A percentile compares a stretch with the other conserved stretches of the same genome.
phyloP scores from a whole-genome alignment of 129 eudicot genomes.

The Glebionis coronaria region DNA sequence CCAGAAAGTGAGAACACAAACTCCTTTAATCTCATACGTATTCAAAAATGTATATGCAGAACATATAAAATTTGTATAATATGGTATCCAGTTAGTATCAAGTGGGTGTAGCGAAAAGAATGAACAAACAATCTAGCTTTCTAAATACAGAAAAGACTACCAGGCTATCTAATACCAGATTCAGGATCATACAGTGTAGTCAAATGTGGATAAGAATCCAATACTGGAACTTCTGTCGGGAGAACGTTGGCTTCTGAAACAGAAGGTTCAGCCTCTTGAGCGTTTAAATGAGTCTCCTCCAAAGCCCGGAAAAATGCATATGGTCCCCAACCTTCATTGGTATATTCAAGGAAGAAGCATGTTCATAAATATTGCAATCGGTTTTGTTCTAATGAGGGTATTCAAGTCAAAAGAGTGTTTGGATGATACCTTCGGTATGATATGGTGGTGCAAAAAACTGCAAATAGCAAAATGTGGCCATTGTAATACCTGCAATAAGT shows the following conservation, averaged over 20 bases:
- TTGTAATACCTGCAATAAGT: conserved; percentile 53
- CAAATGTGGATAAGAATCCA: conserved; percentile 12
- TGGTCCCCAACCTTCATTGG: conserved; percentile 70
- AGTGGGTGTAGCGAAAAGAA: conserved; percentile 3
- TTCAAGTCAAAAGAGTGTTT: conserved; percentile 4
- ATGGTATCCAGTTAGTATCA: background rate
- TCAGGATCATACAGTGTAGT: conserved; percentile 42
- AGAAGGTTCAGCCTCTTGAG: conserved; percentile 17
- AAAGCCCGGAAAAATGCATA: conserved; percentile 52
- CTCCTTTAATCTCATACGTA: too few relatives aligned
- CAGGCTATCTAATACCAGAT: conserved; percentile 33
- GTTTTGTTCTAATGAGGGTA: background rate
- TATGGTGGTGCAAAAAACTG: conserved; percentile 89
- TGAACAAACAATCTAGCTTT: conserved; percentile 13
- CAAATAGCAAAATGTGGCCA: conserved; percentile 72
- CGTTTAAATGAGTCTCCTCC: conserved; percentile 38
- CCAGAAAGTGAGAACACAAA: too few relatives aligned
- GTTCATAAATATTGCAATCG: background rate
- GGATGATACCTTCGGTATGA: conserved; percentile 47
- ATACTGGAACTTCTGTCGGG: conserved; percentile 17
- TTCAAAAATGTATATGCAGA: too few relatives aligned
- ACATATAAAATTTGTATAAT: too few relatives aligned
- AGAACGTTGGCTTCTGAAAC: conserved; percentile 13
- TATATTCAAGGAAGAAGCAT: background rate
- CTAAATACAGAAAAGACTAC: conserved; percentile 8